Evolutionary conservation across 2,329 filamentous ascomycete genomes (phyloP).

Genomic region (Elsinoe necatrix): DNA sequence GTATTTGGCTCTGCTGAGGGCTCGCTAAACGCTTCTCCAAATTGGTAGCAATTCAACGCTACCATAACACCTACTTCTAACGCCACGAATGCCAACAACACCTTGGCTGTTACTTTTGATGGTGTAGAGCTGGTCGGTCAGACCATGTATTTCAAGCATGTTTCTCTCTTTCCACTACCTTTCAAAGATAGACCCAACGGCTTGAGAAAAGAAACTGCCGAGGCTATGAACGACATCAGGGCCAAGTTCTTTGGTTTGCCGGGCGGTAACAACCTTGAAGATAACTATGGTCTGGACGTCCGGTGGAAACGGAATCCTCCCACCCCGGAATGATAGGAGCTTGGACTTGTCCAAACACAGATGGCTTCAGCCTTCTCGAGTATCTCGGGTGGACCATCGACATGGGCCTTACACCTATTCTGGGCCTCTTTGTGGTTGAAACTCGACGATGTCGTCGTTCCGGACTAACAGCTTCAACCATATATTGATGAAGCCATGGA

Average conservation of each 20-base stretch:
- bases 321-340: slow-evolving; percentile 41
- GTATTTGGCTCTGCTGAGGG: not conserved
- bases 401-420: slow-evolving; percentile 47
- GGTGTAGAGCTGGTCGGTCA: slow-evolving; percentile 32
- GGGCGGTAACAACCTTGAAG: slow-evolving; percentile 45
- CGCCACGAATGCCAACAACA: slow-evolving; percentile 44
- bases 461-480: slow-evolving; percentile 43
- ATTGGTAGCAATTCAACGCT: slow-evolving; percentile 29
- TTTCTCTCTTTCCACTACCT: slow-evolving; percentile 47
- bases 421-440: slow-evolving; percentile 52
- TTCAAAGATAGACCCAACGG: slow-evolving; percentile 47
- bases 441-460: slow-evolving; percentile 43
- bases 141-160: slow-evolving; percentile 44
- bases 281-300: slow-evolving; percentile 26
- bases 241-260: slow-evolving; percentile 44
- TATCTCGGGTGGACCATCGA: slow-evolving; percentile 54
- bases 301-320: slow-evolving; percentile 47
- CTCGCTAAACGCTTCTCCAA: slow-evolving; percentile 17
- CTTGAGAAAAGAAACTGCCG: slow-evolving; percentile 42
- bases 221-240: slow-evolving; percentile 37
- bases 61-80: slow-evolving; percentile 37
- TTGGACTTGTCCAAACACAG: slow-evolving; percentile 53
- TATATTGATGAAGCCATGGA: slow-evolving; percentile 54
- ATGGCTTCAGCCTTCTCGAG: slow-evolving; percentile 53
- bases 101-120: slow-evolving; percentile 44